phyloP scores from a whole-genome alignment of 192 early-diverging fungal species.

The Linnemannia schmuckeri region DNA sequence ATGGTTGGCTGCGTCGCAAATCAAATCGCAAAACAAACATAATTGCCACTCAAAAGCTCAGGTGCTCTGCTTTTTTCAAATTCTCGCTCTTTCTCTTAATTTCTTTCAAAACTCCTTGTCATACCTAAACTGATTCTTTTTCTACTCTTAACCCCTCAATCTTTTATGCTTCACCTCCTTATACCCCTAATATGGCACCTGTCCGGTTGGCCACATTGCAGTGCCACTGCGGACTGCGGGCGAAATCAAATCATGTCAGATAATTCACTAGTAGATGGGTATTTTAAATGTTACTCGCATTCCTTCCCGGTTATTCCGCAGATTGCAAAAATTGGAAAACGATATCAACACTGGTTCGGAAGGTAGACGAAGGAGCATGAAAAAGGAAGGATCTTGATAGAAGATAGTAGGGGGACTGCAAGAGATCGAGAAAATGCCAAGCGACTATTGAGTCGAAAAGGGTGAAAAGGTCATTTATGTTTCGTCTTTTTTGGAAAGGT shows the following conservation, averaged over 20 bases:
- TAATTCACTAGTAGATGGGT: neutral
- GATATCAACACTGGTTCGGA: neutral
- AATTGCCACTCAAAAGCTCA: too few relatives aligned
- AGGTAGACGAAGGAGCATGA: neutral
- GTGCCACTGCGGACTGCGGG: constrained; percentile 2
- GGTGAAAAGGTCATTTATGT: neutral
- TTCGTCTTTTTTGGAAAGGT: neutral
- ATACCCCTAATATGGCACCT: neutral
- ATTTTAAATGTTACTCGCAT: neutral
- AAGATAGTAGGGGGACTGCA: neutral
- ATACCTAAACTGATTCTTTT: neutral
- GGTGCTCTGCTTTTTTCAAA: neutral
- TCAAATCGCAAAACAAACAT: too few relatives aligned
- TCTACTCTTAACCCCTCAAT: neutral
- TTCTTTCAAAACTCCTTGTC: neutral
- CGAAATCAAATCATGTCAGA: neutral
- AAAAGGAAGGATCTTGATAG: neutral
- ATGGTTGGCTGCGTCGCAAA: neutral
- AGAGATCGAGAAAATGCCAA: neutral
- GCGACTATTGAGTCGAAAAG: constrained; percentile 1
- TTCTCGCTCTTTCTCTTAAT: neutral
- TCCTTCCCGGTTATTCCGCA: neutral
- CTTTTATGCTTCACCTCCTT: neutral
- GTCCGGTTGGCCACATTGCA: neutral
- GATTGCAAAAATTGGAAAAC: neutral